Base-by-base conservation (phyloP, 2,329 filamentous ascomycete genomes). In the Colletotrichum kahawae region DNA sequence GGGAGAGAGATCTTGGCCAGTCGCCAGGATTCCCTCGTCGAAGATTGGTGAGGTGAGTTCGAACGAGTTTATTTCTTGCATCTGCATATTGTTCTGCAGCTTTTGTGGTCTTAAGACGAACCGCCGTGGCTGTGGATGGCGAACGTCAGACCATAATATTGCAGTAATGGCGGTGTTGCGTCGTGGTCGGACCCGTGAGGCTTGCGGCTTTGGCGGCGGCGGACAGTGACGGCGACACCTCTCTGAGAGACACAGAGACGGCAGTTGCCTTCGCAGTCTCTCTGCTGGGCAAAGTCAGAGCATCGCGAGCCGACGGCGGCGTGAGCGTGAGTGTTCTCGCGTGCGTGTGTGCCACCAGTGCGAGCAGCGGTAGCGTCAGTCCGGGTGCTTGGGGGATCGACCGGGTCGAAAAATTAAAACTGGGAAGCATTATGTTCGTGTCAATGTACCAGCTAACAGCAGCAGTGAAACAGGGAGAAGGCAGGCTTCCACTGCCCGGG, bases 381-480 rank as follows among this genome's bases (percentile, higher is more conserved):
- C 27, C 10, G 27, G 21, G 48, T 62, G 67, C 67, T 34, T 67
- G 68, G 64, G 64, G 70, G 59, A 70, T 74, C 70, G 36, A 74
- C 65, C 74, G 65, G 64, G 60, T 74, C 36, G 24, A 63, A 59
- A 73, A 72, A 24, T 43, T 21, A 38, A 43, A 29, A 34, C 33
- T 63, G 34, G 60, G 16, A 27, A 34, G 31, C n/a, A 63, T 33
- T 33, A 21, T 29, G 33, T 31, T 63, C 70, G 43, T 74, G 43
- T 51, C 43, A 21, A 51, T 51, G 43, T 65, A 70, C 64, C 59
- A 66, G 29, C 70, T 65, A 75, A 76, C 51, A 57, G 14, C 54
- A 27, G 54, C 54, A 76, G 59, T 74, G 70, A 76, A 76, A 76
- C 71, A 76, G 71, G 59, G 54, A 71, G 66, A 34, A 24, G 33